Base-by-base conservation (phyloP, 1,284 basidiomycete species). In the Papiliotrema terrestris region DNA sequence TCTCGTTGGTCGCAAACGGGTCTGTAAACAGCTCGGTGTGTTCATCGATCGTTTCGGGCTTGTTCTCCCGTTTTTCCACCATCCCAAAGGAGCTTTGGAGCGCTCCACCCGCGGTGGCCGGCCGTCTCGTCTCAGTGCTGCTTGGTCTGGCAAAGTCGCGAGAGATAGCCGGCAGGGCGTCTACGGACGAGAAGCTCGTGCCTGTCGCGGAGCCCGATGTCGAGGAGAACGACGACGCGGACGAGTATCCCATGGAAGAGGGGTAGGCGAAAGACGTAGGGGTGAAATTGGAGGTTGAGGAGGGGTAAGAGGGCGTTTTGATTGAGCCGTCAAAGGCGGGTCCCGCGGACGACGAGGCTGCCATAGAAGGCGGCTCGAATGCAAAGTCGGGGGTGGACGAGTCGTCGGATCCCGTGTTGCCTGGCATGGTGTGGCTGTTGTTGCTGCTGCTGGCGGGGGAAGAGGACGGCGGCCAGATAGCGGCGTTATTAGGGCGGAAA, bases 161-260 rank as follows among this genome's bases (percentile, higher is more conserved):
- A 14, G 69, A 73, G 46, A 75, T 76, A 20, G 72, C 68, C 6
- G 74, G 73, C 8, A 76, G 64, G 14, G 66, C 61, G 58, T 69
- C 69, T 36, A 61, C 52, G 2, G 67, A 68, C 8, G 67, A 69
- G 54, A 71, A 71, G 1, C 66, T 67, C 2, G 56, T 53, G 25
- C 65, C 60, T 8, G 59, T 52, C 1, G 50, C 58, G 15, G 66
- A 66, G n/a, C 61, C 63, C 1, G 63, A 58, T 15, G 60, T 51
- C 22, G 67, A 68, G 2, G 65, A 68, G 50, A 67, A 68, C 39
- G 66, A 71, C 4, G 68, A 68, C 26, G 56, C 60, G 42, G 64
- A 57, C 23, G 56, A 59, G 32, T 49, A 49, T 35, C 15, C 39
- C 39, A 41, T 47, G 47, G 42, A 25, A 51, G 20, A 22, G 49